phyloP scores from a whole-genome alignment of 768 basidiomycete species.

The Postia placenta region DNA sequence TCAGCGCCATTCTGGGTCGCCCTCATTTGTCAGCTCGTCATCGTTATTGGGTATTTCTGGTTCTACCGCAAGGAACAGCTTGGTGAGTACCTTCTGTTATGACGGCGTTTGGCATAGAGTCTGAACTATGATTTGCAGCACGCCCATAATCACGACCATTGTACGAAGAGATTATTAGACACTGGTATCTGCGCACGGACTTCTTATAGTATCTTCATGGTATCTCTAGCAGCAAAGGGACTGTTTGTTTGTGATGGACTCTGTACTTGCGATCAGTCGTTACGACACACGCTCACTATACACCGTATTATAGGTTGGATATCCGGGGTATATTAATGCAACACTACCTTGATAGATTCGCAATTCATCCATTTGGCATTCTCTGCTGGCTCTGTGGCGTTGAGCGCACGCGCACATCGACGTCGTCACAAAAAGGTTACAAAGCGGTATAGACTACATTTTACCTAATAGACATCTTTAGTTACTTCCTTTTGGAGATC shows the following conservation, averaged over 20 bases:
- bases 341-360: not conserved
- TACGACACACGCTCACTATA: conserved; percentile 22
- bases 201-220: conserved; percentile 22
- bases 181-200: conserved; percentile 18
- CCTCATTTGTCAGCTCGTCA: conserved; percentile 69
- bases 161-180: conserved; percentile 14
- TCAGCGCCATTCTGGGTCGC: conserved; percentile 87
- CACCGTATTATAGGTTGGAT: conserved; percentile 15
- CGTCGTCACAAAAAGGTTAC: too few relatives aligned
- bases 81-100: conserved; percentile 35
- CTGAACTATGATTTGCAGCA: conserved; percentile 14
- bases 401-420: too few relatives aligned
- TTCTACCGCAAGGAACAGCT: conserved; percentile 97
- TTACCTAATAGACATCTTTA: not conserved
- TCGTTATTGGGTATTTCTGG: conserved; percentile 92
- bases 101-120: too few relatives aligned
- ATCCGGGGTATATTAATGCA: not conserved
- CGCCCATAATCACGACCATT: conserved; percentile 28
- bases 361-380: not conserved
- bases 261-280: conserved; percentile 19
- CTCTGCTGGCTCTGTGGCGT: too few relatives aligned
- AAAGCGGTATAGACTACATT: too few relatives aligned
- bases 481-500: conserved; percentile 38
- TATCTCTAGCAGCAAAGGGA: conserved; percentile 18
- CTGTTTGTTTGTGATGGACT: conserved; percentile 22